Percentiles rank a stretch among this genome's conserved stretches.
Conservation (phyloP, 441 rosid genomes). For the Dalechampia spathulata region DNA sequence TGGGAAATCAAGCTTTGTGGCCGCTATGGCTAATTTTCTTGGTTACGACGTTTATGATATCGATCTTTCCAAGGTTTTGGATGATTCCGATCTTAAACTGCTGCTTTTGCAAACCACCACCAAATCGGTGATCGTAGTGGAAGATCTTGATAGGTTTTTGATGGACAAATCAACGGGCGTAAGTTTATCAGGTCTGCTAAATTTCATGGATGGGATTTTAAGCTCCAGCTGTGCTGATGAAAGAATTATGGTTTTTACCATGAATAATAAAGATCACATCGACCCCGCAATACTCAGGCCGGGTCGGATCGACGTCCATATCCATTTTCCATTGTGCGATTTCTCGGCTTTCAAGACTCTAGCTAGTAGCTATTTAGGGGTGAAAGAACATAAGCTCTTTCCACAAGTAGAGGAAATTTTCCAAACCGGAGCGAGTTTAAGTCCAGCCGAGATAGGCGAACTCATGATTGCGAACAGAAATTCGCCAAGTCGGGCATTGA, state of each 20-base stretch:
- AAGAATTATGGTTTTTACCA: constrained; percentile 58
- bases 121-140: constrained; percentile 65
- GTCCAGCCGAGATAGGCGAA: constrained; percentile 72
- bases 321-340: constrained; percentile 58
- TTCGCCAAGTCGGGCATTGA: constrained; percentile 65
- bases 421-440: constrained; percentile 51
- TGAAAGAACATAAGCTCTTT: constrained; percentile 60
- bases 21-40: constrained; percentile 85
- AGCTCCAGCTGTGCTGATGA: constrained; percentile 56
- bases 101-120: constrained; percentile 55
- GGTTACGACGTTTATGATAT: constrained; percentile 74
- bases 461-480: constrained; percentile 64
- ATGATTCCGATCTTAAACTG: constrained; percentile 63
- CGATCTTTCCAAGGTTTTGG: constrained; percentile 54
- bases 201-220: constrained; percentile 68
- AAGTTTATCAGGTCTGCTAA: constrained; percentile 44
- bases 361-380: constrained; percentile 48
- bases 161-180: constrained; percentile 37
- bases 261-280: constrained; percentile 42
- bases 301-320: constrained; percentile 71
- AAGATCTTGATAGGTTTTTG: constrained; percentile 73
- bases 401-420: constrained; percentile 65
- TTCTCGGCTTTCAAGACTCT: constrained; percentile 47
- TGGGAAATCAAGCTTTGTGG: constrained; percentile 83
- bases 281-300: constrained; percentile 57